These are phyloP conservation scores for Hansfordia pulvinata DNA, from an alignment of 2,329 filamentous ascomycete genomes.

Conservation along the genomic window DNA sequence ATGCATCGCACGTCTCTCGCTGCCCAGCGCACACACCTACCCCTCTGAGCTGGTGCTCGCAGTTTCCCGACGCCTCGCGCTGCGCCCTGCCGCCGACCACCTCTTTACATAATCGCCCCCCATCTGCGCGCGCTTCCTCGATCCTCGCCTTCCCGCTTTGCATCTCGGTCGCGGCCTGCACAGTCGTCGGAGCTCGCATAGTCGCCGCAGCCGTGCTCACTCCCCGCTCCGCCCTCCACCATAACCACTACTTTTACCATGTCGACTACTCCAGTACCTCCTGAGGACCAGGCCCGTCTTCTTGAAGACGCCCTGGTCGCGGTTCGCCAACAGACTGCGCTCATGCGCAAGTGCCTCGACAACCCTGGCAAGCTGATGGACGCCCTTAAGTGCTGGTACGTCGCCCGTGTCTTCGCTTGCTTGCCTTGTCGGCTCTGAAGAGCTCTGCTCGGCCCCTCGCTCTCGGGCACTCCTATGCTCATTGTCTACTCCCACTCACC, in stretches of 20 bases:
- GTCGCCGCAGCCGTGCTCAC: neutral
- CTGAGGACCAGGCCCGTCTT: constrained; percentile 78
- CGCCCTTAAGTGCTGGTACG: constrained; percentile 97
- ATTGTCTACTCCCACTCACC: neutral
- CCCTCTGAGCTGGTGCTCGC: too few relatives aligned
- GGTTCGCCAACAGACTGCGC: constrained; percentile 88
- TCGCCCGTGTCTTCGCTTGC: too few relatives aligned
- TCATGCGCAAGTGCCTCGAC: constrained; percentile 97
- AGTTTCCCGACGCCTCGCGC: too few relatives aligned
- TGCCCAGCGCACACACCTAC: too few relatives aligned
- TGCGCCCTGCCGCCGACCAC: too few relatives aligned
- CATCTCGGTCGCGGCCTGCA: neutral
- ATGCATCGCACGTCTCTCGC: too few relatives aligned
- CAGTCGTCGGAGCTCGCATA: neutral
- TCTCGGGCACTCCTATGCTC: too few relatives aligned
- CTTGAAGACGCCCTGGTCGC: constrained; percentile 94
- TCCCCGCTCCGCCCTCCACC: neutral
- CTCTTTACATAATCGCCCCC: too few relatives aligned
- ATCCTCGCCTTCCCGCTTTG: too few relatives aligned
- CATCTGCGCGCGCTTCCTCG: too few relatives aligned
- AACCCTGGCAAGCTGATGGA: constrained; percentile 99
- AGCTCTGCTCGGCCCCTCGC: too few relatives aligned
- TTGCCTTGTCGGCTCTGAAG: too few relatives aligned
- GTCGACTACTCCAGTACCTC: constrained; percentile 42
- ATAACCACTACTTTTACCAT: constrained; percentile 11